These are phyloP conservation scores for Xylaria multiplex DNA, from an alignment of 2,329 filamentous ascomycete genomes.

Conservation along the genomic window DNA sequence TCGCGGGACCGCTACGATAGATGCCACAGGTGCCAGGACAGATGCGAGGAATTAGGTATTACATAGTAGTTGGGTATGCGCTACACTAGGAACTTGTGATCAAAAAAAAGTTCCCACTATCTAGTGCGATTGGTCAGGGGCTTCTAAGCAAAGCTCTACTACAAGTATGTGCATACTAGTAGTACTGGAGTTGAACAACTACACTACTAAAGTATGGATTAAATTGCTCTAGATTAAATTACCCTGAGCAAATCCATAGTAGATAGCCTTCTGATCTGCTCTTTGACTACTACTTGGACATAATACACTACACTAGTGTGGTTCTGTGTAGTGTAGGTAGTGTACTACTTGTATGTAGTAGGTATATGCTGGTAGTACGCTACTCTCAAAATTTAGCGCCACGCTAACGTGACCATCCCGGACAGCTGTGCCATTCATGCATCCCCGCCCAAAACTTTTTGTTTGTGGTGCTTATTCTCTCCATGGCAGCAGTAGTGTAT, in stretches of 20 bases:
- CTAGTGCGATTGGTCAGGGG: slow-evolving; percentile 13
- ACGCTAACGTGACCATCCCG: slow-evolving; percentile 23
- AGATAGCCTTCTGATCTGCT: slow-evolving; percentile 15
- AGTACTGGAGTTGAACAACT: neutral
- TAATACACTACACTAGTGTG: no score
- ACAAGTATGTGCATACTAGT: no score
- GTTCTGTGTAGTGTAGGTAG: no score
- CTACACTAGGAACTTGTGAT: slow-evolving; percentile 3
- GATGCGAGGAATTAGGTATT: slow-evolving; percentile 13
- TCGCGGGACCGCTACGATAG: no score
- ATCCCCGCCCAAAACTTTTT: slow-evolving; percentile 27
- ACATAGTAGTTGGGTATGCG: neutral
- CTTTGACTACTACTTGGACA: neutral
- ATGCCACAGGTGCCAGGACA: neutral
- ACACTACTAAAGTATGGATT: neutral
- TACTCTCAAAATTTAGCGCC: slow-evolving; percentile 12
- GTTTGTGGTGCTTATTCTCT: slow-evolving; percentile 17
- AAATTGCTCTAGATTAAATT: neutral
- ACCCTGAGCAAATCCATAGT: neutral
- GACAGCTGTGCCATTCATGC: slow-evolving; percentile 31
- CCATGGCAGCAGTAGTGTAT: no score
- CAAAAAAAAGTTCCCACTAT: neutral
- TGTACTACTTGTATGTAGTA: no score
- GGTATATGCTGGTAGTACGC: no score
- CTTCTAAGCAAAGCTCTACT: slow-evolving; percentile 12